Evolutionary conservation across 331 rosid genomes (phyloP), one percentile per base, ranked within the genome.

Genomic region (Stylosanthes scabra): DNA sequence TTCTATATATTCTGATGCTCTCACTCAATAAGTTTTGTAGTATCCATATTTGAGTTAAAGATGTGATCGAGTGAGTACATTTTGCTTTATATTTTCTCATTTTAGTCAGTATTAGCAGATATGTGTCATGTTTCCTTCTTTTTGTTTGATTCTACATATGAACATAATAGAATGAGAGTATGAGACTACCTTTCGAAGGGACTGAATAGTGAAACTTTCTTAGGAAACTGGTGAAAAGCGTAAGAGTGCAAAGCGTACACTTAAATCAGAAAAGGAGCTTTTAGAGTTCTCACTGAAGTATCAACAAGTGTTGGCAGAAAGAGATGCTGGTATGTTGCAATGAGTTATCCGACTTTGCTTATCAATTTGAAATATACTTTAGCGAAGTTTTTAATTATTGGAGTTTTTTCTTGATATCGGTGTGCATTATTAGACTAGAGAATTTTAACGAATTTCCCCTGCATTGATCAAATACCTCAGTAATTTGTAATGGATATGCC

Each of bases 231-330:
- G 86, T 72, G 97, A 87, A 82, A 94, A 90, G 69, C 90, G 97
- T 34, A 94, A 90, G 83, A 88, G 67, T 84, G 75, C 84, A 63
- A 94, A 91, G 90, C 91, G 91, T 58, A 70, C 85, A 59, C 87
- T 88, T 68, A 91, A 90, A 83, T 84, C 96, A 71, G 99, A 94
- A 70, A 90, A 89, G 88, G 99, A 94, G 81, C 90, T 91, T 66
- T 80, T 94, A 56, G 97, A 89, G 79, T 91, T 88, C 78, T 81
- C 96, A 25, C 86, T 94, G 82, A 91, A 87, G 88, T 94, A 94
- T 82, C 96, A 94, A 69, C 96, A 90, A 76, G 97, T 86, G 71
- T 83, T 88, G 79, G 80, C 87, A 2, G 99, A 94, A 88, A 91
- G 97, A 84, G 99, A 94, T 84, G 77, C 88, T 40, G 97, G 99